Percentiles rank a stretch among this genome's conserved stretches.
These are phyloP conservation scores for Fonsecaea pedrosoi DNA, from an alignment of 2,329 filamentous ascomycete species.

Conservation along the genomic window DNA sequence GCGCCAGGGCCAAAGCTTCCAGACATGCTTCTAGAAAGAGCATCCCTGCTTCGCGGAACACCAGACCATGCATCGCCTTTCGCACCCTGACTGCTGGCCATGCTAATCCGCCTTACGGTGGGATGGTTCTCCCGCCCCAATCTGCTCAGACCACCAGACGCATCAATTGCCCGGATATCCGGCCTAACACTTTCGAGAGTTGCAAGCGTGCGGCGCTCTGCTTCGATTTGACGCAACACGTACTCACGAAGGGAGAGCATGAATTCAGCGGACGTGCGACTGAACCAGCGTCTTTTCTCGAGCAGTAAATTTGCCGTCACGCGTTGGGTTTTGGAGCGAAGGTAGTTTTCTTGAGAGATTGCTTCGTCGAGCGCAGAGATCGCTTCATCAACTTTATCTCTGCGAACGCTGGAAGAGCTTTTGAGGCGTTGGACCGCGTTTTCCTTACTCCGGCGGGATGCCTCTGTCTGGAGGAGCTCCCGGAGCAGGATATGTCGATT, in stretches of 20 bases:
- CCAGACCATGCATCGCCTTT: conserved; percentile 99
- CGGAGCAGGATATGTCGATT: conserved; percentile 96
- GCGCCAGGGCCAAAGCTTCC: conserved; percentile 66
- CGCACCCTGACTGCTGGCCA: conserved; percentile 89
- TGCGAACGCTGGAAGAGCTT: conserved; percentile 80
- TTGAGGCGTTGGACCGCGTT: conserved; percentile 88
- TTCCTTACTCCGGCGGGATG: conserved; percentile 79
- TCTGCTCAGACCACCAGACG: conserved; percentile 85
- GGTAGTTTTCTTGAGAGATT: conserved; percentile 76
- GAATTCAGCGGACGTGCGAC: conserved; percentile 82
- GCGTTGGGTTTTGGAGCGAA: conserved; percentile 83
- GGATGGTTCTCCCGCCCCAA: conserved; percentile 90
- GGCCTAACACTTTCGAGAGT: conserved; percentile 92
- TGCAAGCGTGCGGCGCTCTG: conserved; percentile 87
- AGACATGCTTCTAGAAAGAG: conserved; percentile 77
- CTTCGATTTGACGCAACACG: conserved; percentile 91
- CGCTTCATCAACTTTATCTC: conserved; percentile 98
- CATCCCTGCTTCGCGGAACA: conserved; percentile 81
- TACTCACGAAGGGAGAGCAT: conserved; percentile 86
- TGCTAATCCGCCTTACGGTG: conserved; percentile 71
- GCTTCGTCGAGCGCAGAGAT: conserved; percentile 89
- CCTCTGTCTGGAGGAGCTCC: conserved; percentile 89
- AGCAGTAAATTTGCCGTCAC: conserved; percentile 88
- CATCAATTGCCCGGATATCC: conserved; percentile 91
- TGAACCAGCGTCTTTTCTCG: conserved; percentile 91